These are phyloP conservation scores for Ogataea pignaliae DNA, from an alignment of 805 yeast genomes.

Conservation along the genomic window DNA sequence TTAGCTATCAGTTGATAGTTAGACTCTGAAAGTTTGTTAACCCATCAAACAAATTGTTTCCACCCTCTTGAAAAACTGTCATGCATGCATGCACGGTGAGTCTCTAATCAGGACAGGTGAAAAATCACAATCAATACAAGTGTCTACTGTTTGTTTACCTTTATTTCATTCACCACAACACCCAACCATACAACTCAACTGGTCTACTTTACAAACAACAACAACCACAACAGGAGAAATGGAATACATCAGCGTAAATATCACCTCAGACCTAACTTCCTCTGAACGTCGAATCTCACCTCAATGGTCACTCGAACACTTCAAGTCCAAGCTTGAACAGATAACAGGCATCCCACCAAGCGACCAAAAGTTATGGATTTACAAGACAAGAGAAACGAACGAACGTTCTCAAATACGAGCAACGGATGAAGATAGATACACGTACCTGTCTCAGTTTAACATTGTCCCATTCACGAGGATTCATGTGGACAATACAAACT, in stretches of 20 bases:
- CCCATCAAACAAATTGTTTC: no score
- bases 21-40: no score
- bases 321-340: constrained; percentile 54
- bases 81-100: no score
- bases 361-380: constrained; percentile 47
- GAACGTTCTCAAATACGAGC: constrained; percentile 27
- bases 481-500: constrained; percentile 54
- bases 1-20: no score
- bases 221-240: background rate
- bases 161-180: no score
- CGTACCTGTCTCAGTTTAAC: constrained; percentile 23
- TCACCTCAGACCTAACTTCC: constrained; percentile 63
- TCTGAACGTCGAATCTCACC: constrained; percentile 66
- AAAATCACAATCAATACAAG: no score
- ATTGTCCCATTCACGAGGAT: constrained; percentile 42
- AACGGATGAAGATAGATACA: constrained; percentile 9
- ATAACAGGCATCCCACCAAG: constrained; percentile 71
- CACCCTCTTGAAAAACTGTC: no score
- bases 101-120: no score
- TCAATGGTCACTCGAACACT: constrained; percentile 52
- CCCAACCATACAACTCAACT: no score
- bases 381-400: constrained; percentile 35
- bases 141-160: no score
- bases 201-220: no score
- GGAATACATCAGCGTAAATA: constrained; percentile 40